Conservation (phyloP, 306 rosid genomes). For the Glycyrrhiza uralensis region DNA sequence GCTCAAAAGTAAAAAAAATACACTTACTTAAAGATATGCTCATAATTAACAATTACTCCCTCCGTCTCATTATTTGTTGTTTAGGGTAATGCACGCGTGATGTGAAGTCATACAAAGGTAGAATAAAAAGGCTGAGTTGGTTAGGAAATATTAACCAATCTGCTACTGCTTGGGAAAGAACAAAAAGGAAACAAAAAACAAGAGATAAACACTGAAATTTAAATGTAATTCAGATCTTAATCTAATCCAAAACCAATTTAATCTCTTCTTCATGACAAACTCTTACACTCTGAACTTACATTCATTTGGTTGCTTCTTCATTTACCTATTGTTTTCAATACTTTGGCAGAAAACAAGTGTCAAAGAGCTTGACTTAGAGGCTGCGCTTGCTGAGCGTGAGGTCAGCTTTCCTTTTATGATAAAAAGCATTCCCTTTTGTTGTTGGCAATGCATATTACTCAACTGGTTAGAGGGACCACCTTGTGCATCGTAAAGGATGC, state of each 20-base stretch:
- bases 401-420: constrained; percentile 41
- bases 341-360: constrained; percentile 77
- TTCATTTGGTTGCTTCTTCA: constrained; percentile 22
- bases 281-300: not conserved
- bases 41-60: not conserved
- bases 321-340: constrained; percentile 31
- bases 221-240: not conserved
- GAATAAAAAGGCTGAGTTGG: not conserved
- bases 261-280: not conserved
- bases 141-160: not conserved
- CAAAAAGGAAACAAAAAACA: not conserved
- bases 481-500: not conserved
- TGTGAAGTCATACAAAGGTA: not conserved
- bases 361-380: constrained; percentile 88
- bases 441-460: constrained; percentile 3
- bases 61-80: too few relatives aligned
- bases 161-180: not conserved
- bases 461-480: not conserved
- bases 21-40: not conserved
- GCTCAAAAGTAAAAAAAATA: not conserved
- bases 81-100: too few relatives aligned
- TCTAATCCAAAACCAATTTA: not conserved
- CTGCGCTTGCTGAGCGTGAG: constrained; percentile 87
- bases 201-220: not conserved
- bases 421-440: not conserved